Evolutionary conservation across 2,329 filamentous ascomycete species (phyloP).

Genomic region (Ophidiomyces ophidiicola): DNA sequence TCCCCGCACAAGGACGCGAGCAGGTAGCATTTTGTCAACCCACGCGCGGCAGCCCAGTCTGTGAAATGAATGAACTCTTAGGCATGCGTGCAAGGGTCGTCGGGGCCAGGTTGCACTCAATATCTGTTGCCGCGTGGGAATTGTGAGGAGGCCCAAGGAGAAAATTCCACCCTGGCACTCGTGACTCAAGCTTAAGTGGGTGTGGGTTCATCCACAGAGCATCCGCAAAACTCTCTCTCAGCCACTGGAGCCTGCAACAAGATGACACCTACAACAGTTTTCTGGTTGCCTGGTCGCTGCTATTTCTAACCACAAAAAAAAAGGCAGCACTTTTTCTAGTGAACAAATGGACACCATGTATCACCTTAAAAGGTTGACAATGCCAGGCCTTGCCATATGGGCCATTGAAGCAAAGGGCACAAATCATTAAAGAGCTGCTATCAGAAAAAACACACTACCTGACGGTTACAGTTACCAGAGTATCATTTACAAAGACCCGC

Average conservation of each 20-base stretch:
- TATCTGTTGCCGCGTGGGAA: not conserved
- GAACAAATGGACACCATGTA: too few species aligned
- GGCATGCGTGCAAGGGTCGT: not conserved
- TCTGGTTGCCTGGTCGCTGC: too few species aligned
- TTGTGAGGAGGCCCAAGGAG: not conserved
- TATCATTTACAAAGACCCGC: conserved; percentile 34
- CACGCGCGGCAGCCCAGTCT: conserved; percentile 11
- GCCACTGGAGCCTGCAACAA: too few species aligned
- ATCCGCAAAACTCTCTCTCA: too few species aligned
- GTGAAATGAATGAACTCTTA: conserved; percentile 1
- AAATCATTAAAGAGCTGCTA: conserved; percentile 7
- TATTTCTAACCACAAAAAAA: too few species aligned
- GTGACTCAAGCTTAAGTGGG: conserved; percentile 5
- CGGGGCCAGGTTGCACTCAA: not conserved
- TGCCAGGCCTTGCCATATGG: too few species aligned
- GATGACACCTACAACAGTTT: too few species aligned
- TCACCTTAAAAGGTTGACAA: too few species aligned
- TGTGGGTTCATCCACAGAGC: too few species aligned
- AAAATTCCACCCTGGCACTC: not conserved
- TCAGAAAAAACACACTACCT: conserved; percentile 22
- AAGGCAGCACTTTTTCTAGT: too few species aligned
- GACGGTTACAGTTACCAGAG: conserved; percentile 25
- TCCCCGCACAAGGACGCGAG: conserved; percentile 36
- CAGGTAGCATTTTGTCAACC: conserved; percentile 28
- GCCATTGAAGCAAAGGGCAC: conserved; percentile 15